Evolutionary conservation across 2,329 filamentous ascomycete genomes (phyloP).

Genomic region (Grosmannia clavigera): DNA sequence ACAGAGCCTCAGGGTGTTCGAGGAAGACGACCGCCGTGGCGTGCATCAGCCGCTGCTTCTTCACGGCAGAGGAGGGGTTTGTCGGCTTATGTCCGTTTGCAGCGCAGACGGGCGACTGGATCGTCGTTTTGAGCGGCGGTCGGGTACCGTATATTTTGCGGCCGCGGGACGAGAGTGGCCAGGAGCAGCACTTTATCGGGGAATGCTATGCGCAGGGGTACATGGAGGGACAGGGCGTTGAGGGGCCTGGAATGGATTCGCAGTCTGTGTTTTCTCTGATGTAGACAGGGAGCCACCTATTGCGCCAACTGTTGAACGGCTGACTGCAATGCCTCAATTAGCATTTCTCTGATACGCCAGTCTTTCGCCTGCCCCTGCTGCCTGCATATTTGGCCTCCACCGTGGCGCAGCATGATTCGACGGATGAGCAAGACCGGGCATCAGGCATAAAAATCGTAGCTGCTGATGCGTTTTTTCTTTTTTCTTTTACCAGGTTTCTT

Average conservation of each 20-base stretch:
- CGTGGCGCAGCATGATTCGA: neutral
- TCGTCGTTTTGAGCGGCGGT: neutral
- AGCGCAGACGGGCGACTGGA: neutral
- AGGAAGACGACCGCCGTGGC: neutral
- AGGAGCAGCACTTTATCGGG: neutral
- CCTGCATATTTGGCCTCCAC: neutral
- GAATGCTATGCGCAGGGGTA: neutral
- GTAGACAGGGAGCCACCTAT: neutral
- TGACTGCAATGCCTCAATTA: neutral
- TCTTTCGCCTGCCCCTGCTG: neutral
- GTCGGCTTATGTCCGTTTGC: neutral
- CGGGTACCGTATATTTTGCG: neutral
- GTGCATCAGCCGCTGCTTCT: neutral
- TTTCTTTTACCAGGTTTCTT: too few relatives aligned
- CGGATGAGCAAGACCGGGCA: too few relatives aligned
- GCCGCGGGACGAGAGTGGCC: neutral
- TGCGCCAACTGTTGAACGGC: neutral
- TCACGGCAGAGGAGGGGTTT: neutral
- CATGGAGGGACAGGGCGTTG: neutral
- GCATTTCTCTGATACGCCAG: neutral
- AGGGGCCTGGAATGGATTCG: neutral
- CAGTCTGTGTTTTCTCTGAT: neutral
- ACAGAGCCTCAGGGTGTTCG: neutral
- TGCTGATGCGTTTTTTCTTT: too few relatives aligned
- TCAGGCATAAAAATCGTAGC: too few relatives aligned